Base-by-base conservation (phyloP, 768 basidiomycete species). In the Kwoniella shandongensis region DNA sequence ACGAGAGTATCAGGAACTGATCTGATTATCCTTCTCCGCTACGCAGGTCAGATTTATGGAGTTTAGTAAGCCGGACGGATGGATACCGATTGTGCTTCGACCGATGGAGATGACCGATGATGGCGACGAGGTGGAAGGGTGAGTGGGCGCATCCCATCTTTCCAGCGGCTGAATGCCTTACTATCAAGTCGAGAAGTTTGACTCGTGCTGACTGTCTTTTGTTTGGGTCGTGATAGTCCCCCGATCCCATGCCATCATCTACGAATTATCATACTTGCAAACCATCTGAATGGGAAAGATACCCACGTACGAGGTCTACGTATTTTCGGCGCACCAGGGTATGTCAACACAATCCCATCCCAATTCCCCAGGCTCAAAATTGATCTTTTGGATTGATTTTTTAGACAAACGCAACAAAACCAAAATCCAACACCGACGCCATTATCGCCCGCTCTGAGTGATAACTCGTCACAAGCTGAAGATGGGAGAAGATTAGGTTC, bases 261-360 rank as follows among this genome's bases (percentile, higher is more conserved):
- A 2, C 91, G 98, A 74, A 81, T 98, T 40, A 86, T 93, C 57
- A 83, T 99, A 46, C 81, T 91, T 13, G 85, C 88, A 20, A 99
- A 98, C 72, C 92, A 98, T 72, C 88, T 96, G 86, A 97, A 93
- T 67, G 96, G 96, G 5, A 98, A 98, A 74, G 96, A 99, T 77
- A 98, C 96, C 8, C 96, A 99, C 78, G 89, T 99, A 17, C 85
- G 96, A 12, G 93, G 94, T 3, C 77, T 98, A 38, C 85, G 82
- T 32, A 82, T 97, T n/a, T 83, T 91, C 51, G 94, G 91, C 0
- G 88, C 91, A 2, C 76, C 85, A 6, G 88, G 87, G 93, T 93
- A 72, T 58, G 83, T 77, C 11, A 13, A 53, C 44, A n/a, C 10
- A 22, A 10, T 42, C 41, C 17, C 7, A 20, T 40, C 27, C 18